These are phyloP conservation scores for Tolypocladium inflatum DNA, from an alignment of 2,329 filamentous ascomycete genomes.

Conservation along the genomic window DNA sequence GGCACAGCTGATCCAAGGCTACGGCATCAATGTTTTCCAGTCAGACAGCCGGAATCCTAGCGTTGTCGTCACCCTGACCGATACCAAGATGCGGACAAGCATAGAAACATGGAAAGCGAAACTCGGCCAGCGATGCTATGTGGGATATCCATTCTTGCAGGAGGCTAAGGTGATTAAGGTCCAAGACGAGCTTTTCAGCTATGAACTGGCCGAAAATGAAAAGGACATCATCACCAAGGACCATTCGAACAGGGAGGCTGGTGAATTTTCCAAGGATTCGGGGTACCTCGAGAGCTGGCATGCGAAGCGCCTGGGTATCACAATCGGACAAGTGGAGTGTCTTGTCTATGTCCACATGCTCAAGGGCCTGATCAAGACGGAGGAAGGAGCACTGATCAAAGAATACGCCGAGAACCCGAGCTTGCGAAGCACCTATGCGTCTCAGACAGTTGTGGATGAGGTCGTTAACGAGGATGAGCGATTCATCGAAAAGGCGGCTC, in stretches of 20 bases:
- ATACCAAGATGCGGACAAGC: constrained; percentile 62
- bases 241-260: constrained; percentile 67
- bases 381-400: constrained; percentile 84
- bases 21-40: constrained; percentile 91
- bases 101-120: constrained; percentile 66
- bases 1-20: constrained; percentile 60
- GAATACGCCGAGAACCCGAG: constrained; percentile 83
- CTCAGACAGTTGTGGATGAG: constrained; percentile 81
- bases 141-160: constrained; percentile 91
- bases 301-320: constrained; percentile 81
- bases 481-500: constrained; percentile 81
- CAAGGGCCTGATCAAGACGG: constrained; percentile 81
- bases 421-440: constrained; percentile 81
- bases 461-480: constrained; percentile 86
- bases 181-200: constrained; percentile 89
- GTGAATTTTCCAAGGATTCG: constrained; percentile 77
- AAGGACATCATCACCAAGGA: constrained; percentile 57
- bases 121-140: constrained; percentile 76
- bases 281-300: constrained; percentile 77
- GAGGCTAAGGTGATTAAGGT: constrained; percentile 86
- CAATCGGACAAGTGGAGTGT: constrained; percentile 79
- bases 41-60: constrained; percentile 94
- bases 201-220: constrained; percentile 58
- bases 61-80: constrained; percentile 78
- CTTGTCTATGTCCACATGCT: constrained; percentile 90